A percentile compares a stretch with the other conserved stretches of the same genome.
Evolutionary conservation across 176 grass and related monocot species (phyloP).

Genomic region (Pontederia crassipes): DNA sequence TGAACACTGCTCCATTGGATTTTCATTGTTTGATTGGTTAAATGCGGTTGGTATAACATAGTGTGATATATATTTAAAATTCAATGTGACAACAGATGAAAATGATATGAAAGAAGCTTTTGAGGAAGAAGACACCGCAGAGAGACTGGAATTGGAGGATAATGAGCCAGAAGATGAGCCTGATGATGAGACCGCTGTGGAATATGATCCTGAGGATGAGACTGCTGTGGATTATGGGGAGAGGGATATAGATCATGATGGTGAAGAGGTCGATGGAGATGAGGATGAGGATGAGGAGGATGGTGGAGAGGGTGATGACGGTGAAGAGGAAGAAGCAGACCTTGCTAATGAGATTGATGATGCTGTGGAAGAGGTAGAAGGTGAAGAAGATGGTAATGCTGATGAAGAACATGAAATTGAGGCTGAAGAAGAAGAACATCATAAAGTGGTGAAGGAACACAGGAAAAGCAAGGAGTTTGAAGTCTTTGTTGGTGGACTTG

Average conservation of each 20-base stretch:
- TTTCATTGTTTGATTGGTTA: too few relatives aligned
- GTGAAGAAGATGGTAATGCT: slow-evolving; percentile 21
- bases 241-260: slow-evolving; percentile 44
- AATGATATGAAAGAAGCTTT: slow-evolving; percentile 46
- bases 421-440: slow-evolving; percentile 56
- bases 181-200: slow-evolving; percentile 58
- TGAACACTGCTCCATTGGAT: too few relatives aligned
- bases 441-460: slow-evolving; percentile 54
- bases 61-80: background rate
- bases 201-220: slow-evolving; percentile 52
- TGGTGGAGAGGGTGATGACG: slow-evolving; percentile 48
- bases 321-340: slow-evolving; percentile 65
- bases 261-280: slow-evolving; percentile 31
- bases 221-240: slow-evolving; percentile 66
- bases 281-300: slow-evolving; percentile 57
- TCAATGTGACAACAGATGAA: slow-evolving; percentile 31
- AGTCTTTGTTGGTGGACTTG: slow-evolving; percentile 92
- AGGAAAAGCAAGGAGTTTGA: slow-evolving; percentile 82
- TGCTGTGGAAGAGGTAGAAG: slow-evolving; percentile 17
- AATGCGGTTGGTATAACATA: too few relatives aligned
- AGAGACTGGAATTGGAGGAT: slow-evolving; percentile 54
- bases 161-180: slow-evolving; percentile 31
- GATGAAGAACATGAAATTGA: slow-evolving; percentile 8
- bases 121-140: slow-evolving; percentile 54
- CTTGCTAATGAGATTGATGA: slow-evolving; percentile 37